phyloP scores from a whole-genome alignment of 2,329 filamentous ascomycete species.

The Magnaporthiopsis poae region DNA sequence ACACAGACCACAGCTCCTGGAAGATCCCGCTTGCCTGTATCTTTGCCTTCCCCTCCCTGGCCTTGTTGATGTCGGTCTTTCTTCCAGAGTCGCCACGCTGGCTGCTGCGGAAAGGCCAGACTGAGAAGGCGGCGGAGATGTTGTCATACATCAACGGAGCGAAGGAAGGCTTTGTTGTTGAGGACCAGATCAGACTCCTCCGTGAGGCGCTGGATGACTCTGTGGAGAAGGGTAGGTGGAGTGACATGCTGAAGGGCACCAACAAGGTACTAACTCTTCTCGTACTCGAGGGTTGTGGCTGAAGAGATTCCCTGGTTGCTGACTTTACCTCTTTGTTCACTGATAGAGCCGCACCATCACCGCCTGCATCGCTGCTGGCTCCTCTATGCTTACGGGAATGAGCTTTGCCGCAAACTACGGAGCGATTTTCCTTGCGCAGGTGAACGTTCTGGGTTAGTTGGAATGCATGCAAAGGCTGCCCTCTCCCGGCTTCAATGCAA shows the following conservation, averaged over 20 bases:
- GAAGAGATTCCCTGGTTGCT: neutral
- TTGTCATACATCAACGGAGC: constrained; percentile 13
- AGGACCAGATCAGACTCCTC: constrained; percentile 12
- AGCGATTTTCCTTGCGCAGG: constrained; percentile 3
- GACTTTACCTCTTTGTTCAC: neutral
- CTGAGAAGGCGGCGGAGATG: constrained; percentile 12
- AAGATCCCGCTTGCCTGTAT: constrained; percentile 14
- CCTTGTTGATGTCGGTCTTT: constrained; percentile 11
- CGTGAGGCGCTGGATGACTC: constrained; percentile 11
- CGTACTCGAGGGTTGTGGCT: too few relatives aligned
- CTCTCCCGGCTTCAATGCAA: neutral
- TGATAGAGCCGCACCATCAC: neutral
- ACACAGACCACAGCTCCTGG: constrained; percentile 14
- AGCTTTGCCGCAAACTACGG: constrained; percentile 7
- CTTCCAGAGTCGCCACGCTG: constrained; percentile 21
- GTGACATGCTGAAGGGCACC: constrained; percentile 11
- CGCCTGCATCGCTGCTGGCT: constrained; percentile 2
- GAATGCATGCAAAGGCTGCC: neutral
- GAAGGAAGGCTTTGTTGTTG: constrained; percentile 12
- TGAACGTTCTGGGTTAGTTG: constrained; percentile 5
- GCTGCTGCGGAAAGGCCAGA: constrained; percentile 16
- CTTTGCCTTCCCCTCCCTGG: constrained; percentile 13
- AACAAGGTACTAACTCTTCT: constrained; percentile 8
- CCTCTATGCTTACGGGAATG: constrained; percentile 6
- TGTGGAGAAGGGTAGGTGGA: constrained; percentile 3